These are phyloP conservation scores for Amauroascus verrucosus DNA, from an alignment of 2,329 filamentous ascomycete genomes.

Conservation along the genomic window DNA sequence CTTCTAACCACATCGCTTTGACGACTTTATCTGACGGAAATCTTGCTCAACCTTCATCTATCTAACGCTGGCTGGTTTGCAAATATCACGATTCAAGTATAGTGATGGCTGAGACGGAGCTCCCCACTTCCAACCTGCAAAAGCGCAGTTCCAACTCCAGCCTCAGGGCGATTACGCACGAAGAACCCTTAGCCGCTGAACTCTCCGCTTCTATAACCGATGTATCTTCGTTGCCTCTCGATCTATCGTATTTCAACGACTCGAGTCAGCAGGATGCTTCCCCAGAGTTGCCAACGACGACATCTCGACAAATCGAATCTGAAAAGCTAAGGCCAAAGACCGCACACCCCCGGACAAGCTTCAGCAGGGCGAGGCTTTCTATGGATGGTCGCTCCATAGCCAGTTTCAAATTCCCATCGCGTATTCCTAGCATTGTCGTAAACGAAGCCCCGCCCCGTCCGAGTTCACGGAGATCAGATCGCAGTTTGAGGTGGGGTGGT, in stretches of 20 bases:
- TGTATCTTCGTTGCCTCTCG: background rate
- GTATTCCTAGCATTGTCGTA: slow-evolving; percentile 34
- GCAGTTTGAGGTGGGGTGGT: slow-evolving; percentile 29
- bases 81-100: background rate
- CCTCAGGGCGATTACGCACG: background rate
- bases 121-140: background rate
- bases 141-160: slow-evolving; percentile 3
- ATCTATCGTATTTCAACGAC: too few species aligned
- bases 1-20: background rate
- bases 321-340: slow-evolving; percentile 5
- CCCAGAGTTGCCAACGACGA: background rate
- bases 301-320: background rate
- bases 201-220: background rate
- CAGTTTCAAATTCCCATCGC: slow-evolving; percentile 26
- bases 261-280: background rate
- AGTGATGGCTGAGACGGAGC: slow-evolving; percentile 1
- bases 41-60: background rate
- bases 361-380: slow-evolving; percentile 9
- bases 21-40: background rate
- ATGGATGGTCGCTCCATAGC: slow-evolving; percentile 20
- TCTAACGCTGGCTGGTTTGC: background rate
- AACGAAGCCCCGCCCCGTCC: slow-evolving; percentile 29
- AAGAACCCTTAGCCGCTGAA: background rate
- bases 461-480: slow-evolving; percentile 36
- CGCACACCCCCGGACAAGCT: slow-evolving; percentile 5